A percentile compares a stretch with the other conserved stretches of the same genome.
These are phyloP conservation scores for Hebeloma cylindrosporum DNA, from an alignment of 768 basidiomycete species.

Conservation along the genomic window DNA sequence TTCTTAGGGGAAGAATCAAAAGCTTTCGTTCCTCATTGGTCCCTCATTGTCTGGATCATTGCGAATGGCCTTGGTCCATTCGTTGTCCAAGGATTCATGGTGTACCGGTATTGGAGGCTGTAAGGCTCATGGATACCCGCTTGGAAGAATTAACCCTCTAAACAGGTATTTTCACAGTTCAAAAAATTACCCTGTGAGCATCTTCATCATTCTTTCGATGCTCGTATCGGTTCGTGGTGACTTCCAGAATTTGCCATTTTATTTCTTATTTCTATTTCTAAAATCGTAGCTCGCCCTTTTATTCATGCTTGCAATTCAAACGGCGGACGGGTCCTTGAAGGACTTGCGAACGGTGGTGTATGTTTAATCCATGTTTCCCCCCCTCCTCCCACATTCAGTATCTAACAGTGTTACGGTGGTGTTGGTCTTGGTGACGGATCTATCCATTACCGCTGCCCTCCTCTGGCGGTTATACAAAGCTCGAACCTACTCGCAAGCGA, in stretches of 20 bases:
- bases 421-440: slow-evolving; percentile 4
- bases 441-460: slow-evolving; percentile 10
- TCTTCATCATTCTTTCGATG: neutral
- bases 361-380: neutral
- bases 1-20: neutral
- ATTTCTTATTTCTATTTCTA: no score
- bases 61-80: slow-evolving; percentile 6
- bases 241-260: neutral
- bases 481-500: neutral
- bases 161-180: slow-evolving; percentile 4
- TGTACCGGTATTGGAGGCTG: slow-evolving; percentile 14
- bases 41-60: slow-evolving; percentile 4
- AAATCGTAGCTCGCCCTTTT: no score
- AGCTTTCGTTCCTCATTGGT: slow-evolving; percentile 7
- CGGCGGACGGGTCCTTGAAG: no score
- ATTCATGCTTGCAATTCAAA: no score
- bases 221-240: neutral
- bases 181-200: slow-evolving; percentile 2
- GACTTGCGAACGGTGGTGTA: neutral
- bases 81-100: slow-evolving; percentile 13
- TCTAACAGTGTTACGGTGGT: slow-evolving; percentile 6
- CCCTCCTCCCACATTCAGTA: neutral
- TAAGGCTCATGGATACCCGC: neutral
- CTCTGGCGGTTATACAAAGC: neutral
- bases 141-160: no score